Percentiles rank a stretch among this genome's conserved stretches.
These are phyloP conservation scores for Trichoderma sp. DNA, from an alignment of 2,329 filamentous ascomycete genomes.

Conservation along the genomic window DNA sequence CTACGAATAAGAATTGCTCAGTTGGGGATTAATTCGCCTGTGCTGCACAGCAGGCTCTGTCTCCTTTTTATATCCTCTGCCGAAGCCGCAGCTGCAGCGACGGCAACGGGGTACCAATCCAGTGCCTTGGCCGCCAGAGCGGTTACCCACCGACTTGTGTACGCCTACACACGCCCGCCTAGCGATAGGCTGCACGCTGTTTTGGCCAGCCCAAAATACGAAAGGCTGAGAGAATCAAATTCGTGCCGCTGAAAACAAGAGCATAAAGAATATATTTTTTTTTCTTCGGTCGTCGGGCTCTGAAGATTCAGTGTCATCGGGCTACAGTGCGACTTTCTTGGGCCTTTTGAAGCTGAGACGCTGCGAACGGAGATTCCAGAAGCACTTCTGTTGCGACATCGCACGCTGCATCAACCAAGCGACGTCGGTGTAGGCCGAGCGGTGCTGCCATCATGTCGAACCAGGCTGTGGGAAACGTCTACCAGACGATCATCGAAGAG, in stretches of 20 bases:
- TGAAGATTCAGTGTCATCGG: not conserved
- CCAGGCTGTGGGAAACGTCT: slow-evolving; percentile 68
- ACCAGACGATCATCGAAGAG: slow-evolving; percentile 73
- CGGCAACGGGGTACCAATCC: slow-evolving; percentile 1
- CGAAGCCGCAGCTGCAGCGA: slow-evolving; percentile 10
- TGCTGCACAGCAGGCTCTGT: not conserved
- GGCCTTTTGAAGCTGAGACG: not conserved
- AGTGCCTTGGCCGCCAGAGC: slow-evolving; percentile 1
- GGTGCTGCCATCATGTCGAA: slow-evolving; percentile 52
- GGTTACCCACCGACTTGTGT: slow-evolving; percentile 20
- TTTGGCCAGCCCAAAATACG: not conserved
- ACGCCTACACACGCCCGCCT: slow-evolving; percentile 7
- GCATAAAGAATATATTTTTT: not conserved
- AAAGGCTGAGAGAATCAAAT: not conserved
- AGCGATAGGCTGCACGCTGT: slow-evolving; percentile 5
- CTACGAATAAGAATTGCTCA: slow-evolving; percentile 3
- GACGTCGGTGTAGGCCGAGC: slow-evolving; percentile 17
- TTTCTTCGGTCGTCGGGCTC: not conserved
- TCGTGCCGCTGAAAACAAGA: not conserved
- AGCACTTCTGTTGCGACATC: not conserved
- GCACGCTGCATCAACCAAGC: slow-evolving; percentile 8
- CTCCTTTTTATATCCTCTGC: not conserved
- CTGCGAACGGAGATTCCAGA: not conserved
- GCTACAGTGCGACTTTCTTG: not conserved
- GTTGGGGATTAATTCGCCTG: not conserved